These are phyloP conservation scores for Candida ulmi DNA, from an alignment of 805 yeast genomes.

Conservation along the genomic window DNA sequence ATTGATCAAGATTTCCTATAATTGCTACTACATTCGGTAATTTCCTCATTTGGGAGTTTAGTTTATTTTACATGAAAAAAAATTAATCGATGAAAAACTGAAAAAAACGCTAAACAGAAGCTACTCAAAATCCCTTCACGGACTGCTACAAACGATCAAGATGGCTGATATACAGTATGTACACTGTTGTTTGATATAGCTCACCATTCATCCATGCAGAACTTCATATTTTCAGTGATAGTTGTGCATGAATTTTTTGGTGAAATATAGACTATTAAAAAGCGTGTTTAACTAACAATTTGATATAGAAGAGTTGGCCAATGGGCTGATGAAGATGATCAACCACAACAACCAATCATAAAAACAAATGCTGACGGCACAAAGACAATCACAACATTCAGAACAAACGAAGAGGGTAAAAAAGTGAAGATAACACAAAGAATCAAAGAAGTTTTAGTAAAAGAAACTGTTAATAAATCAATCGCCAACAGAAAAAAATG, in stretches of 20 bases:
- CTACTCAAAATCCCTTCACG: not conserved
- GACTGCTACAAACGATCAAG: not conserved
- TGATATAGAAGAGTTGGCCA: constrained; percentile 6
- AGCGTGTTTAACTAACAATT: constrained; percentile 2
- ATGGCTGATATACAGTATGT: constrained; percentile 12
- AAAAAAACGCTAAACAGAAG: not conserved
- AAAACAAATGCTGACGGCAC: constrained; percentile 83
- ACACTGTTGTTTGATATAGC: not conserved
- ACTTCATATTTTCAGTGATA: too few relatives aligned
- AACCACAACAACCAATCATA: constrained; percentile 67
- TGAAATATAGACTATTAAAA: too few relatives aligned
- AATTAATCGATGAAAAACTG: not conserved
- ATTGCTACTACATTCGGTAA: too few relatives aligned
- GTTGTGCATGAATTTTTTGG: too few relatives aligned
- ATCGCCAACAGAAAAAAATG: constrained; percentile 88
- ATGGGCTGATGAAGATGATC: constrained; percentile 44
- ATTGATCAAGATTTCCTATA: too few relatives aligned
- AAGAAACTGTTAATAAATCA: constrained; percentile 75
- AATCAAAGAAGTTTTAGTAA: constrained; percentile 68
- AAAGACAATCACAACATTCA: constrained; percentile 76
- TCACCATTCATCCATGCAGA: too few relatives aligned
- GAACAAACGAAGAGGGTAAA: constrained; percentile 71
- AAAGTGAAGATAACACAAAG: constrained; percentile 85
- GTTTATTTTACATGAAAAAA: not conserved
- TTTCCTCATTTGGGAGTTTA: not conserved